phyloP scores from a whole-genome alignment of 2,329 filamentous ascomycete genomes.

The Domatiomyces catenatus region DNA sequence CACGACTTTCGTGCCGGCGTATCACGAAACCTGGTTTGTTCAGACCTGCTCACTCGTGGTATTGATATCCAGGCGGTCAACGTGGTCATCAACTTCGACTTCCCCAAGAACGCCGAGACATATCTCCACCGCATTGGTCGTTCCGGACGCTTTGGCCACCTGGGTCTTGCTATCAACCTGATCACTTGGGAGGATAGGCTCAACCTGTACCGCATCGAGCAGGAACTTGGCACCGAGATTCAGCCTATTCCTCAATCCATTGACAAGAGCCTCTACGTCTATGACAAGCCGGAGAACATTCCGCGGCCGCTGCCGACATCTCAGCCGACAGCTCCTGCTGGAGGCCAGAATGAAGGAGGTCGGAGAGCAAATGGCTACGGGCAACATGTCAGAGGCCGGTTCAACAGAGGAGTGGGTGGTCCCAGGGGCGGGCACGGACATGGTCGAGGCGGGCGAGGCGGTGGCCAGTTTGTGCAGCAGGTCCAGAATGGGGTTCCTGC shows the following conservation, averaged over 20 bases:
- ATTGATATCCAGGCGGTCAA: conserved; percentile 99
- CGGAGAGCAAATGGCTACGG: conserved; percentile 10
- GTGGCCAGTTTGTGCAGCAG: conserved; percentile 3
- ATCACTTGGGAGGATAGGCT: conserved; percentile 99
- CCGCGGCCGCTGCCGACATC: conserved; percentile 49
- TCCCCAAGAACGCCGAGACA: conserved; percentile 97
- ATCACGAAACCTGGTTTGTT: conserved; percentile 95
- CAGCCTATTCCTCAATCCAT: conserved; percentile 88
- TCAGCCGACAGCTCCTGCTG: conserved; percentile 5
- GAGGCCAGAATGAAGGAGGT: conserved; percentile 7
- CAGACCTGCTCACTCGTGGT: conserved; percentile 90
- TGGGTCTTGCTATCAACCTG: conserved; percentile 94
- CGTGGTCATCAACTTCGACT: conserved; percentile 99
- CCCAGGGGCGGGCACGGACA: conserved; percentile 30
- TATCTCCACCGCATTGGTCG: conserved; percentile 97
- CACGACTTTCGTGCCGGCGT: conserved; percentile 98
- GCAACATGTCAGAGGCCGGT: conserved; percentile 20
- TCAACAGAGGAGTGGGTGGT: conserved; percentile 24
- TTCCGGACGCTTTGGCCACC: conserved; percentile 89
- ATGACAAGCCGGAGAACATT: conserved; percentile 89
- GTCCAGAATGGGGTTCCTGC: conserved; percentile 3
- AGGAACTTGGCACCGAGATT: conserved; percentile 93
- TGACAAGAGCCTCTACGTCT: conserved; percentile 96
- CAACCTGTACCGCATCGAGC: conserved; percentile 97
- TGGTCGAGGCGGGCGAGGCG: conserved; percentile 22